Evolutionary conservation across 2,329 filamentous ascomycete species (phyloP), one percentile per base, ranked within the genome.

Genomic region (Zopfia rhizophila): DNA sequence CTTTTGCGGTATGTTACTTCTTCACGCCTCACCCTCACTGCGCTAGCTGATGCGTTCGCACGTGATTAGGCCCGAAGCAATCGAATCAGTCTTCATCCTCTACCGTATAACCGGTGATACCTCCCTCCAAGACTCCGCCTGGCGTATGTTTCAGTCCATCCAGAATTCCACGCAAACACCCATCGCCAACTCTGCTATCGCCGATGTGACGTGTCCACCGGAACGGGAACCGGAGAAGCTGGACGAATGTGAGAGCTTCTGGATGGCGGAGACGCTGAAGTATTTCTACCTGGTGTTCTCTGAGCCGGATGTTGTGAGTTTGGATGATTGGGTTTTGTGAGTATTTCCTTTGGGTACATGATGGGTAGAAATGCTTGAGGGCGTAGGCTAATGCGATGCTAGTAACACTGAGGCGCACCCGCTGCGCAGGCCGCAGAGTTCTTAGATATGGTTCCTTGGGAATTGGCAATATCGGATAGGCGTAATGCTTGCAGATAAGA

Each of bases 241-340:
- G 1, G 66, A 72, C 24, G 48, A 60, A 33, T 71, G 68, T 31
- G 68, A 96, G 75, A 92, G 88, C 63, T 96, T 95, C 72, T 96
- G 91, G 90, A 78, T 91, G 50, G 89, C 89, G 3, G 91, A 96
- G 78, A 96, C 91, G 28, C 76, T 96, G 59, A 97, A 96, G 77
- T 96, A 96, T 66, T 96, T 94, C 57, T 96, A 91, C 68, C 71
- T 96, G 45, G 78, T 96, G 37, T 96, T 89, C 68, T 84, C 84
- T 16, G 80, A 85, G 44, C 86, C 88, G 0, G 77, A 81, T n/a
- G 58, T 85, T 21, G 75, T 89, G 28, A 87, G 78, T 60, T 68
- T 90, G 61, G 87, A 91, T 66, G 80, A 88, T 7, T 90, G 78
- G 66, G 84, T 90, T 27, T 72, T 88, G 63, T 72, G 46, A 70